Evolutionary conservation across 805 yeast genomes (phyloP).

Genomic region (Saccharomycopsis fermentans): DNA sequence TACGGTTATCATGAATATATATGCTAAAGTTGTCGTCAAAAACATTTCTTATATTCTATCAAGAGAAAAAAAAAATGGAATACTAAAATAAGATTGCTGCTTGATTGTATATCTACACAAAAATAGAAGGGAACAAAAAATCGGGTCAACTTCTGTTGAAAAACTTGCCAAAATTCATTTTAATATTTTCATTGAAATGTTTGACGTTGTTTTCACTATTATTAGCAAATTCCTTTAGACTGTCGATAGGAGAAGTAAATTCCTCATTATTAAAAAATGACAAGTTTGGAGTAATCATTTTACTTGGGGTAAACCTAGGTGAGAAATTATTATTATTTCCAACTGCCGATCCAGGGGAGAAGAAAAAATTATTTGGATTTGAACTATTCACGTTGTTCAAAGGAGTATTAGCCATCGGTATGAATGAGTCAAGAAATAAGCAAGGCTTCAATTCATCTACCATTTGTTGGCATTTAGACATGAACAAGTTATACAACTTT

Average conservation of each 20-base stretch:
- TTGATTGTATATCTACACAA: background rate
- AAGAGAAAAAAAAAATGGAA: too few relatives aligned
- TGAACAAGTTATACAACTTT: slow-evolving; percentile 33
- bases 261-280: slow-evolving; percentile 23
- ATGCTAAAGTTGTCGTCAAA: too few relatives aligned
- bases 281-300: slow-evolving; percentile 14
- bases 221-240: slow-evolving; percentile 29
- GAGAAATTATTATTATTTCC: slow-evolving; percentile 21
- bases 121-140: background rate
- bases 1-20: background rate
- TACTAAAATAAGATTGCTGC: too few relatives aligned
- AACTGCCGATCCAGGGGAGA: slow-evolving; percentile 17
- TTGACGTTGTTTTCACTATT: slow-evolving; percentile 54
- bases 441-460: slow-evolving; percentile 3
- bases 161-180: slow-evolving; percentile 45
- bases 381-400: background rate
- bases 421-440: slow-evolving; percentile 4
- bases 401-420: slow-evolving; percentile 7
- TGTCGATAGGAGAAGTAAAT: slow-evolving; percentile 22
- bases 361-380: background rate
- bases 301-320: slow-evolving; percentile 2
- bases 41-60: too few relatives aligned
- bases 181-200: slow-evolving; percentile 56
- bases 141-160: slow-evolving; percentile 30
- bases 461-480: slow-evolving; percentile 23